Evolutionary conservation across 345 rosid species (phyloP), one percentile per base, ranked within the genome.

Genomic region (Acer yangbiense): DNA sequence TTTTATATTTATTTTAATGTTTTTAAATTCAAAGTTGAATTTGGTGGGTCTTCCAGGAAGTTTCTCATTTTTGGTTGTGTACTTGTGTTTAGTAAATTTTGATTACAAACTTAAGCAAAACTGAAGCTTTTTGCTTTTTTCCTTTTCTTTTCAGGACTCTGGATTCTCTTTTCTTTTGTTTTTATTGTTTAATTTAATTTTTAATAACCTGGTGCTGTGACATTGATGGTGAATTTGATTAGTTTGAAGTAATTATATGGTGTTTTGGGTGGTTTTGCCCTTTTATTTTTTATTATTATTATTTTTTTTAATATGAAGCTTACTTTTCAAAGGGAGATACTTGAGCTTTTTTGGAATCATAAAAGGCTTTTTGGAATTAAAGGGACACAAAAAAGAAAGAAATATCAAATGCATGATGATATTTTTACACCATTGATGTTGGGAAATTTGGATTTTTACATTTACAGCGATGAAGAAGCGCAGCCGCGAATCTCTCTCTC

Each of bases 381-480:
- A 62, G 8, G 60, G 29, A 66, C 3, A 43, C 17, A 21, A 68
- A 25, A 68, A 35, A 70, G 27, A 52, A 64, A 17, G 4, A 46
- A 74, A 9, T 46, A 74, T 44, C 44, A 8, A 64, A 2, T 23
- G 43, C 69, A 14, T 48, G 9, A 61, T 63, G 3, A 23, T 9
- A 32, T 69, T 69, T 70, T 52, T 64, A 52, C 61, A 73, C 69
- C 32, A 78, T 67, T 77, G 55, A 68, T 75, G 16, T 75, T 55
- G 69, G 65, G 41, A 43, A 79, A 72, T 52, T 74, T 75, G 81
- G 68, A 74, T 32, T 79, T 79, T 83, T 84, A 77, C 8, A 65
- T 77, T 81, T 74, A 46, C 92, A 95, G 98, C 93, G 71, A 89
- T 93, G 98, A 93, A 92, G 90, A 95, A 93, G 80, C 85, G 90